These are phyloP conservation scores for Pyronema domesticum DNA, from an alignment of 495 filamentous ascomycete genomes.

Conservation along the genomic window DNA sequence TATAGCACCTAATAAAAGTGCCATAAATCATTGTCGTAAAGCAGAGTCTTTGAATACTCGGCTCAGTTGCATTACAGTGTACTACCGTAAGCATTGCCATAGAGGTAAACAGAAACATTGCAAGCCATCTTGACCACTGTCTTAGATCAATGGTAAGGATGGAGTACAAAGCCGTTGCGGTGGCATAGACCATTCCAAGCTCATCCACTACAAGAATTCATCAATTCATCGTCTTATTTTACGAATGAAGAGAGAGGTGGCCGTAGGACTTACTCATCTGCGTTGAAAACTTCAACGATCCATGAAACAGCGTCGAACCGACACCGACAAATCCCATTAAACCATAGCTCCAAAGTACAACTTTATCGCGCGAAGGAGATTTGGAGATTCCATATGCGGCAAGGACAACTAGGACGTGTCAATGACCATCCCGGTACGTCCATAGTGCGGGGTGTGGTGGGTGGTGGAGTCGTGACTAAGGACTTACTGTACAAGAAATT, in stretches of 20 bases:
- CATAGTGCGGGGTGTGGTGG: too few relatives aligned
- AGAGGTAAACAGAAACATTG: background rate
- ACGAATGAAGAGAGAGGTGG: too few relatives aligned
- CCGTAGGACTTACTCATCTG: conserved; percentile 28
- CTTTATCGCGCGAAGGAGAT: conserved; percentile 1
- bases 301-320: conserved; percentile 29
- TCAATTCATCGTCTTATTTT: too few relatives aligned
- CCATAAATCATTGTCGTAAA: conserved; percentile 12
- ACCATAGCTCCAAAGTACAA: conserved; percentile 27
- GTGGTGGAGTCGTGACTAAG: too few relatives aligned
- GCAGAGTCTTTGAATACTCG: conserved; percentile 22
- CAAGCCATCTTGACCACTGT: background rate
- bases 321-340: conserved; percentile 33
- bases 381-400: conserved; percentile 25
- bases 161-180: conserved; percentile 29
- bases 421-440: too few relatives aligned
- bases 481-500: conserved; percentile 27
- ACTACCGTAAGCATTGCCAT: conserved; percentile 19
- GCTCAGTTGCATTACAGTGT: conserved; percentile 30
- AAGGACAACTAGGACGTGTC: conserved; percentile 22
- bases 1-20: background rate
- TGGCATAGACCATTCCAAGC: conserved; percentile 33
- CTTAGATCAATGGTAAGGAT: conserved; percentile 26
- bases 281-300: conserved; percentile 32
- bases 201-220: conserved; percentile 23